Evolutionary conservation across 495 filamentous ascomycete species (phyloP).

Genomic region (Astrocystis sublimbata): DNA sequence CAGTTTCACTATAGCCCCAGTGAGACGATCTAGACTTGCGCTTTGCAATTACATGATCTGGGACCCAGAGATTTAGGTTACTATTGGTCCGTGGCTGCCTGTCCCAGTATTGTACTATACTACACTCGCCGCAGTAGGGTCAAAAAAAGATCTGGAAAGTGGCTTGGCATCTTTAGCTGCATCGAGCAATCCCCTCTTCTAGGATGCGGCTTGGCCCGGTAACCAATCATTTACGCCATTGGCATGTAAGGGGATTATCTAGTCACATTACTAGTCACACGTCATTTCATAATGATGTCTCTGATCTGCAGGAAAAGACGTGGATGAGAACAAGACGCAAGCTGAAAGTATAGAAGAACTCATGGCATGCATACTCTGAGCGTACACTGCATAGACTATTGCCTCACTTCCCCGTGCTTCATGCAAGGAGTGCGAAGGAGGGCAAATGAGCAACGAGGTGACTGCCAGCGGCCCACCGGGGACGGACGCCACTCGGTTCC

Average conservation of each 20-base stretch:
- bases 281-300: not conserved
- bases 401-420: not conserved
- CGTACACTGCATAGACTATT: slow-evolving; percentile 15
- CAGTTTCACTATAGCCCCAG: not conserved
- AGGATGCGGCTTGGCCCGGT: slow-evolving; percentile 4
- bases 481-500: not conserved
- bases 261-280: not conserved
- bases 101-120: too few species aligned
- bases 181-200: not conserved
- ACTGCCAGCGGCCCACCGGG: not conserved
- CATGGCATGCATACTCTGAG: not conserved
- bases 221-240: not conserved
- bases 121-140: not conserved
- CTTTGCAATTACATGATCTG: not conserved
- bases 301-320: slow-evolving; percentile 5
- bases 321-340: not conserved
- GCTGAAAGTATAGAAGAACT: not conserved
- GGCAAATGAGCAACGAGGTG: not conserved
- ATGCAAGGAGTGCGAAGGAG: not conserved
- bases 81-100: not conserved
- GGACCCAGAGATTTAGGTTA: not conserved
- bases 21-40: not conserved
- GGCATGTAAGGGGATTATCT: not conserved
- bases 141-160: not conserved
- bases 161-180: not conserved